These are phyloP conservation scores for Neofusicoccum umdonicola DNA, from an alignment of 2,329 filamentous ascomycete species.

Conservation along the genomic window DNA sequence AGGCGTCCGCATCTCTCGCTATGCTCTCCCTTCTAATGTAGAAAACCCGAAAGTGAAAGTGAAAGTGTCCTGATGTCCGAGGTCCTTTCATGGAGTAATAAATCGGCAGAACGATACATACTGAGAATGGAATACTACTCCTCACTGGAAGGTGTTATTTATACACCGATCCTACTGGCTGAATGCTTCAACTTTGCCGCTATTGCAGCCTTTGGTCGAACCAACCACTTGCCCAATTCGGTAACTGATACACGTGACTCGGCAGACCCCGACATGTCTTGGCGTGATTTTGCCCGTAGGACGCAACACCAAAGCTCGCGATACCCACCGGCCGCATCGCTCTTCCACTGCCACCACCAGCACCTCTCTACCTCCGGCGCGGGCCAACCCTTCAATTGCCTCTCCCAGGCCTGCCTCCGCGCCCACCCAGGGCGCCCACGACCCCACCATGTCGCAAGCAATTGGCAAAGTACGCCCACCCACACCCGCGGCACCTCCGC, in stretches of 20 bases:
- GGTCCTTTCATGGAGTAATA: too few relatives aligned
- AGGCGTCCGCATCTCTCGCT: too few relatives aligned
- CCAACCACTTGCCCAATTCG: neutral
- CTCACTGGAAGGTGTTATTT: too few relatives aligned
- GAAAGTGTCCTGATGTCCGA: too few relatives aligned
- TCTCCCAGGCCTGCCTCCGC: neutral
- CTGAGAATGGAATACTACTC: too few relatives aligned
- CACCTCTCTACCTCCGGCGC: neutral
- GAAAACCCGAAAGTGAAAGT: too few relatives aligned
- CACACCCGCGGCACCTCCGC: slow-evolving; percentile 6
- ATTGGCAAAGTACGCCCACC: slow-evolving; percentile 64
- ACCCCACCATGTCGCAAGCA: slow-evolving; percentile 69
- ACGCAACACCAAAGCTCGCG: slow-evolving; percentile 4
- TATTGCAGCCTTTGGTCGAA: too few relatives aligned
- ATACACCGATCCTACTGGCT: too few relatives aligned
- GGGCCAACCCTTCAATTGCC: neutral
- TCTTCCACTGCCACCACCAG: neutral
- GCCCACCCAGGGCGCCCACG: slow-evolving; percentile 23
- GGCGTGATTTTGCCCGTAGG: slow-evolving; percentile 16
- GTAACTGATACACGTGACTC: neutral
- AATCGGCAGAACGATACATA: too few relatives aligned
- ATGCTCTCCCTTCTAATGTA: too few relatives aligned
- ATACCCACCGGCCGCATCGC: neutral
- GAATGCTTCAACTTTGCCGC: too few relatives aligned
- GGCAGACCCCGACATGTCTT: slow-evolving; percentile 8